phyloP scores from a whole-genome alignment of 805 yeast genomes.

The Alloascoidea africana region DNA sequence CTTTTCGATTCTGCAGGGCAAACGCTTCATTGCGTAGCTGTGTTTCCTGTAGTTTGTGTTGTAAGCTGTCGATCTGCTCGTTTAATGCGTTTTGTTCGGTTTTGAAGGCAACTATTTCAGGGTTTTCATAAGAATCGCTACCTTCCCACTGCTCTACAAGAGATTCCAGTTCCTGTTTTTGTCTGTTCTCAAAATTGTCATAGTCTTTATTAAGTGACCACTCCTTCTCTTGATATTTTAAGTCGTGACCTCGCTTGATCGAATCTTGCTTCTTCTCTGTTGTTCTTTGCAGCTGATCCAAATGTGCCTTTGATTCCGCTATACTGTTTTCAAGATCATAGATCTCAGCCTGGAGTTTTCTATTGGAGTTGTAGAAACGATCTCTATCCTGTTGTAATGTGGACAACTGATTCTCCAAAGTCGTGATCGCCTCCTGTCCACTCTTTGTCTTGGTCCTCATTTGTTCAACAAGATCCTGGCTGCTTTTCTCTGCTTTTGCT shows the following conservation, averaged over 20 bases:
- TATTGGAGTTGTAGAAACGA: background rate
- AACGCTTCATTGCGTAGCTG: background rate
- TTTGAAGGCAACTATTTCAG: background rate
- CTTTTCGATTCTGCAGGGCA: background rate
- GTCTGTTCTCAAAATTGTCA: background rate
- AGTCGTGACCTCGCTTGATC: background rate
- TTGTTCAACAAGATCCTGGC: background rate
- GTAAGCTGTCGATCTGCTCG: background rate
- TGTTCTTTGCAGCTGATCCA: background rate
- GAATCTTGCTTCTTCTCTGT: background rate
- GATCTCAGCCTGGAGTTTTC: background rate
- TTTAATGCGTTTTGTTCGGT: background rate
- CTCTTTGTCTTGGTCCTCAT: background rate
- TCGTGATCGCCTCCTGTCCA: background rate
- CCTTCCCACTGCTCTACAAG: background rate
- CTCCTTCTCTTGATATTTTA: constrained; percentile 1
- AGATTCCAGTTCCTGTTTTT: background rate
- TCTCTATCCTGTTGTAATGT: background rate
- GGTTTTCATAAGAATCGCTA: background rate
- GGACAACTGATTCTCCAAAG: background rate
- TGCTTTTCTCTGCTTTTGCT: background rate
- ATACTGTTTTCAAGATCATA: background rate
- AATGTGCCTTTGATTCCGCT: background rate
- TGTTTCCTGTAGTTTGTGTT: background rate
- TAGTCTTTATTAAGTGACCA: background rate